Evolutionary conservation across 2,329 filamentous ascomycete species (phyloP).

Genomic region (Pseudogymnoascus destructans): DNA sequence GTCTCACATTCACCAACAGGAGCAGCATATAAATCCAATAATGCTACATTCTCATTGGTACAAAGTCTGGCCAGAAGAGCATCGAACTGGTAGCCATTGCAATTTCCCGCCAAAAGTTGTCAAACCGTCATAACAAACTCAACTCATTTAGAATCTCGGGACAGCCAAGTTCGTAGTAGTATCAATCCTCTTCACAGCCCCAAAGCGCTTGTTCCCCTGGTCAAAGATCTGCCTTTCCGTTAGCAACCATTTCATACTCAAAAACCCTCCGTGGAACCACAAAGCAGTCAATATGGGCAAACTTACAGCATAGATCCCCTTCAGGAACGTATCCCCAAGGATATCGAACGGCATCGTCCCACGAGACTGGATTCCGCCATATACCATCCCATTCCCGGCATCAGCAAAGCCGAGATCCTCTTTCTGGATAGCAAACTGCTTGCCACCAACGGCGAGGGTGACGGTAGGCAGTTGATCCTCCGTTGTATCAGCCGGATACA

Average conservation of each 20-base stretch:
- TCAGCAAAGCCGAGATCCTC: constrained; percentile 46
- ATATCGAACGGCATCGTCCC: constrained; percentile 43
- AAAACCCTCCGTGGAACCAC: no score
- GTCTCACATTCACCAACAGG: neutral
- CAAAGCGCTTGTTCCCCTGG: constrained; percentile 41
- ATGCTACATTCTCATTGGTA: neutral
- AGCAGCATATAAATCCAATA: neutral
- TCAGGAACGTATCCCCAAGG: constrained; percentile 44
- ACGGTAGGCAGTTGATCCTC: constrained; percentile 44
- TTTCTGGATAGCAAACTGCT: constrained; percentile 43
- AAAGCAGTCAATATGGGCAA: neutral
- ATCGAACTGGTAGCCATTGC: neutral
- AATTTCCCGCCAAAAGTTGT: neutral
- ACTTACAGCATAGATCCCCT: constrained; percentile 44
- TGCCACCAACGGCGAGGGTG: constrained; percentile 49
- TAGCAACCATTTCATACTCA: constrained; percentile 6
- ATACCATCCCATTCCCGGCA: constrained; percentile 38
- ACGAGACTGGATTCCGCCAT: constrained; percentile 46
- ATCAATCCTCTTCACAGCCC: constrained; percentile 36
- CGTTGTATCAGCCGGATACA: constrained; percentile 43
- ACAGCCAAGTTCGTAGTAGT: neutral
- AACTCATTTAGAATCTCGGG: neutral
- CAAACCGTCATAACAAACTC: neutral
- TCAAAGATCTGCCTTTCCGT: constrained; percentile 39
- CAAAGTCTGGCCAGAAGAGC: neutral